A percentile compares a stretch with the other conserved stretches of the same genome.
Evolutionary conservation across 306 rosid genomes (phyloP).

Genomic region (Spatholobus suberectus): DNA sequence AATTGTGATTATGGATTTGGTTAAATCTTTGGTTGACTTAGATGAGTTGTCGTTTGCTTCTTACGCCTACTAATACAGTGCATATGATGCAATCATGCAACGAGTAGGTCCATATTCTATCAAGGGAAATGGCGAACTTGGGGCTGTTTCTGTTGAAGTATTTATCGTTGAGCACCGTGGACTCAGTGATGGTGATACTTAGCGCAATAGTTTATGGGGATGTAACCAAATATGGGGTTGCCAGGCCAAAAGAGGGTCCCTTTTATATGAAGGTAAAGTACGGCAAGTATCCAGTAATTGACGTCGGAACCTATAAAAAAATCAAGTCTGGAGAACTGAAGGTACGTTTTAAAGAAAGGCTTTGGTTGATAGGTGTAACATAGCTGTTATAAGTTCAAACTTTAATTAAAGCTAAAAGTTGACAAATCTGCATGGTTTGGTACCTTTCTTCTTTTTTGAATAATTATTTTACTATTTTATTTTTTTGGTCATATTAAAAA

Average conservation of each 20-base stretch:
- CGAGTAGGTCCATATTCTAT: slow-evolving; percentile 63
- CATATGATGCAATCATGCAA: not conserved
- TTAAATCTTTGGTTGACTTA: not conserved
- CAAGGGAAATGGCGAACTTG: slow-evolving; percentile 53
- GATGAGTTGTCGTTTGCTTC: not conserved
- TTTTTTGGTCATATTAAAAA: too few species aligned
- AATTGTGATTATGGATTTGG: slow-evolving; percentile 2
- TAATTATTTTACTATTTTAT: too few species aligned
- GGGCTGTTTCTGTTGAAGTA: slow-evolving; percentile 58
- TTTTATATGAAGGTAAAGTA: slow-evolving; percentile 62
- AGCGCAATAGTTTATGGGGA: slow-evolving; percentile 65
- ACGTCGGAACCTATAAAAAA: slow-evolving; percentile 53
- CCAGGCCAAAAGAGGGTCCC: slow-evolving; percentile 74
- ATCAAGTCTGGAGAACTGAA: slow-evolving; percentile 66
- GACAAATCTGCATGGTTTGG: not conserved
- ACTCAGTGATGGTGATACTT: slow-evolving; percentile 52
- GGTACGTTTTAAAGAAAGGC: slow-evolving; percentile 41
- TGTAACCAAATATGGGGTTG: slow-evolving; percentile 58
- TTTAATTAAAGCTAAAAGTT: not conserved
- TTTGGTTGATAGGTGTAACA: not conserved
- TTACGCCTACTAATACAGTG: not conserved
- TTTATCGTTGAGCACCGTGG: slow-evolving; percentile 57
- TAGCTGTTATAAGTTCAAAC: not conserved
- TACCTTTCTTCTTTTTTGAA: not conserved
- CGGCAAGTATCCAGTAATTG: slow-evolving; percentile 71